A percentile compares a stretch with the other conserved stretches of the same genome.
Conservation (phyloP, 164 flowering plant species). For the Chimonanthus salicifolius region DNA sequence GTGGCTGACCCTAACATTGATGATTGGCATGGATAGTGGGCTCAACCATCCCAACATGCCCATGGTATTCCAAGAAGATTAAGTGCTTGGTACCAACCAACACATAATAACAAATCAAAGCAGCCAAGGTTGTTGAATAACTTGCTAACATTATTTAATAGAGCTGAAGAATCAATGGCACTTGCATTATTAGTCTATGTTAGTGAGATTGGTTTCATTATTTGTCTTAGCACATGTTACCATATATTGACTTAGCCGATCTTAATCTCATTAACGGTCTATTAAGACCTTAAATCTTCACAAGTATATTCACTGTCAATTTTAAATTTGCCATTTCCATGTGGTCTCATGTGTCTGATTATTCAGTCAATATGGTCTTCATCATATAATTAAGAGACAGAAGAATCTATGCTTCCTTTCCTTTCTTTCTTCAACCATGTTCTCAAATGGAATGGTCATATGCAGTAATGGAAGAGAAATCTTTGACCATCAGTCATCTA, state of each 20-base stretch:
- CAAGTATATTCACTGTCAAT: neutral
- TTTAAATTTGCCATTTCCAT: neutral
- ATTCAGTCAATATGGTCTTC: neutral
- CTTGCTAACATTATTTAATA: neutral
- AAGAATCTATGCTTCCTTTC: neutral
- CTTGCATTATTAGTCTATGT: neutral
- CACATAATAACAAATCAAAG: neutral
- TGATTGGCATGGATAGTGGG: neutral
- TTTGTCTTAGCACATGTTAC: constrained; percentile 1
- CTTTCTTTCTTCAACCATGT: neutral
- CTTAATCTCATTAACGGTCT: neutral
- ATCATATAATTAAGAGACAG: neutral
- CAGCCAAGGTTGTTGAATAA: neutral
- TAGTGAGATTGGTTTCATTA: neutral
- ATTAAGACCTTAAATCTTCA: neutral
- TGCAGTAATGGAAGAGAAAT: neutral
- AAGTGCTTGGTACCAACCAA: neutral
- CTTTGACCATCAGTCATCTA: neutral
- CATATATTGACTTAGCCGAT: neutral
- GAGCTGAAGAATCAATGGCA: neutral
- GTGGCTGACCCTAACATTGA: too few relatives aligned
- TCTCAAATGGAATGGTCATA: neutral
- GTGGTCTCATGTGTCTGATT: constrained; percentile 2
- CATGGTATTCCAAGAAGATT: neutral
- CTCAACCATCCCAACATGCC: neutral